Conservation (phyloP, 1,284 basidiomycete genomes). For the Hypsizygus ulmarius region DNA sequence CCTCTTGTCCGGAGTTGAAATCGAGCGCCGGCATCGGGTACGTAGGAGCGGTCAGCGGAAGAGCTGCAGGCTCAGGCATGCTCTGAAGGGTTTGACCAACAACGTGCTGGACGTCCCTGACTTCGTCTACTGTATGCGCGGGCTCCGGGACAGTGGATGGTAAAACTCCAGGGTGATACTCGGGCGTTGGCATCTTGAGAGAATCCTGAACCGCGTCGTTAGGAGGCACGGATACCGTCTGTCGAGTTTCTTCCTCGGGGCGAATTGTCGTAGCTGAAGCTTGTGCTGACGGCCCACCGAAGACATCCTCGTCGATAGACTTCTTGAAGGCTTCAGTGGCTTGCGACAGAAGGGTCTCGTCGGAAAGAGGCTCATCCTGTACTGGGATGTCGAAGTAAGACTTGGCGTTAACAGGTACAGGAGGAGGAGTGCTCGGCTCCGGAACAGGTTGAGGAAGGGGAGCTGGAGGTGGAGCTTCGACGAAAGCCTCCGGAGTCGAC, state of each 20-base stretch:
- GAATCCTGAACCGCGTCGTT: not conserved
- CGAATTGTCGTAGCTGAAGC: not conserved
- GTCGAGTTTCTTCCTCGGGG: not conserved
- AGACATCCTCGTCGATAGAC: slow-evolving; percentile 2
- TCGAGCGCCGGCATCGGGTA: slow-evolving; percentile 20
- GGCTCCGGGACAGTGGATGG: not conserved
- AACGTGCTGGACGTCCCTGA: not conserved
- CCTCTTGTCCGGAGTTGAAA: slow-evolving; percentile 16
- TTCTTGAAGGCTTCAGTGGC: not conserved
- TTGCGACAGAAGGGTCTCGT: slow-evolving; percentile 7
- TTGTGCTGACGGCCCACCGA: slow-evolving; percentile 3
- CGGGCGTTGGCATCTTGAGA: not conserved
- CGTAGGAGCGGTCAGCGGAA: slow-evolving; percentile 2
- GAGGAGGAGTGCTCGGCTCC: not conserved
- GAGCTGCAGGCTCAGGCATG: slow-evolving; percentile 7
- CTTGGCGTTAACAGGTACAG: slow-evolving; percentile 2
- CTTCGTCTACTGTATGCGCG: not conserved
- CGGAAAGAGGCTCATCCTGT: slow-evolving; percentile 19
- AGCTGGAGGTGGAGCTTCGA: not conserved
- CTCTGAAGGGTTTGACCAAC: not conserved
- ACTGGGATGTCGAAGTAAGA: slow-evolving; percentile 29
- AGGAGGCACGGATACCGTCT: not conserved
- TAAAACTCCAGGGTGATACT: not conserved
- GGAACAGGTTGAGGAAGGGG: not conserved
- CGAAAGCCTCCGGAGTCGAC: not conserved